Evolutionary conservation across 31 red algal species (phyloP).

Genomic region (Endocladia muricata): DNA sequence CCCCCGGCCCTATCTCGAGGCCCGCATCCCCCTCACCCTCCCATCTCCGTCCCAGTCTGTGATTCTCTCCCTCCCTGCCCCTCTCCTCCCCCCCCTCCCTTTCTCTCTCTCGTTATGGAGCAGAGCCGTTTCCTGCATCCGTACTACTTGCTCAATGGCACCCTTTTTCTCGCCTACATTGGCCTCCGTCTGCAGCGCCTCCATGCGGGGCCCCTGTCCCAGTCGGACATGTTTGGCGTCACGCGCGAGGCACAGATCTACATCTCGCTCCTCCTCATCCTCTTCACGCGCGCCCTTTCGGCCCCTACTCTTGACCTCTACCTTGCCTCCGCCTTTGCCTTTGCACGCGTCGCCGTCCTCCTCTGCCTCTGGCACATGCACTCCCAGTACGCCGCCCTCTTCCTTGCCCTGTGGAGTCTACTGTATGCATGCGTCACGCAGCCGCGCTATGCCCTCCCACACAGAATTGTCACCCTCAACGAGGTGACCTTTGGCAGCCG

Average conservation of each 20-base stretch:
- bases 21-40: not conserved
- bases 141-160: constrained; percentile 65
- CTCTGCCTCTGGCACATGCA: constrained; percentile 58
- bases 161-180: constrained; percentile 40
- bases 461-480: constrained; percentile 47
- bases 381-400: constrained; percentile 15
- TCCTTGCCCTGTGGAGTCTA: constrained; percentile 46
- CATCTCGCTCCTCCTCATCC: constrained; percentile 41
- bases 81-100: constrained; percentile 7
- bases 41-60: not conserved
- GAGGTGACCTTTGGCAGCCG: constrained; percentile 46
- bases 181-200: constrained; percentile 57
- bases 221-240: constrained; percentile 63
- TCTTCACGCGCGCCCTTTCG: constrained; percentile 56
- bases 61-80: not conserved
- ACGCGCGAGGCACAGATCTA: constrained; percentile 70
- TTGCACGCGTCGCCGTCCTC: constrained; percentile 52
- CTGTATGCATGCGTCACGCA: constrained; percentile 54
- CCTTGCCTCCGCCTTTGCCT: constrained; percentile 58
- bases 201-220: constrained; percentile 3
- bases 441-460: constrained; percentile 40
- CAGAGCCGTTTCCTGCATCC: constrained; percentile 51
- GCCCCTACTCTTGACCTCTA: constrained; percentile 74
- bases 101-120: not conserved
- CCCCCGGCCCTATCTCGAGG: not conserved